These are phyloP conservation scores for Amanita pallidorosea DNA, from an alignment of 768 basidiomycete species.

Conservation along the genomic window DNA sequence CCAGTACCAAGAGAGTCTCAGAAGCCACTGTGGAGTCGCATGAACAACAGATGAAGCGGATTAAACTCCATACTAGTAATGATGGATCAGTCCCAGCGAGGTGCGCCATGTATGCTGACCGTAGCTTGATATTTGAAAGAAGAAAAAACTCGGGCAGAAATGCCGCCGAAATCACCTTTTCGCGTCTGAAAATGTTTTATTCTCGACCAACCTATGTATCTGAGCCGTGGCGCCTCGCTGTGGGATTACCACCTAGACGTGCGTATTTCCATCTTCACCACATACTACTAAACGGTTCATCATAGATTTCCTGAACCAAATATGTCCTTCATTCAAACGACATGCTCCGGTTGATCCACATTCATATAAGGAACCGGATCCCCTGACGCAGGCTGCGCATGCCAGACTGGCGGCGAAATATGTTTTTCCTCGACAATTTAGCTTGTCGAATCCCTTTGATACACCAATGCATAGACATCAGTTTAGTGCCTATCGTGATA, in stretches of 20 bases:
- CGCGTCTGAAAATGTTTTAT: slow-evolving; percentile 58
- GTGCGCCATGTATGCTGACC: background rate
- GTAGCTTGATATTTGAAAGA: background rate
- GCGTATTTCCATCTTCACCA: slow-evolving; percentile 11
- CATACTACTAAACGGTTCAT: background rate
- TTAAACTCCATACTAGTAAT: background rate
- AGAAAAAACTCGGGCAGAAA: slow-evolving; percentile 17
- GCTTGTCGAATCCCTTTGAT: slow-evolving; percentile 50
- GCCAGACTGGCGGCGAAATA: slow-evolving; percentile 68
- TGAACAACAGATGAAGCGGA: background rate
- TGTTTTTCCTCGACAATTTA: slow-evolving; percentile 76
- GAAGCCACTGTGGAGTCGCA: background rate
- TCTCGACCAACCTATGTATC: slow-evolving; percentile 45
- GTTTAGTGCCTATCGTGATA: slow-evolving; percentile 33
- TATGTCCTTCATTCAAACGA: slow-evolving; percentile 32
- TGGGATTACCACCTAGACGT: slow-evolving; percentile 68
- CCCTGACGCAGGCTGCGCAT: slow-evolving; percentile 32
- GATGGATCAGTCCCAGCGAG: background rate
- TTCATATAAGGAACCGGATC: slow-evolving; percentile 32
- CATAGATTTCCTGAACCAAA: slow-evolving; percentile 57
- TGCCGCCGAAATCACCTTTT: slow-evolving; percentile 38
- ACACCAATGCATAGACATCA: slow-evolving; percentile 11
- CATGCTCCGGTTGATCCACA: slow-evolving; percentile 16
- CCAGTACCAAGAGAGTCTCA: background rate
- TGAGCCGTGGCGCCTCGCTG: slow-evolving; percentile 34